phyloP scores from a whole-genome alignment of 371 early-diverging fungal genomes.

The Fennellomyces sp. region DNA sequence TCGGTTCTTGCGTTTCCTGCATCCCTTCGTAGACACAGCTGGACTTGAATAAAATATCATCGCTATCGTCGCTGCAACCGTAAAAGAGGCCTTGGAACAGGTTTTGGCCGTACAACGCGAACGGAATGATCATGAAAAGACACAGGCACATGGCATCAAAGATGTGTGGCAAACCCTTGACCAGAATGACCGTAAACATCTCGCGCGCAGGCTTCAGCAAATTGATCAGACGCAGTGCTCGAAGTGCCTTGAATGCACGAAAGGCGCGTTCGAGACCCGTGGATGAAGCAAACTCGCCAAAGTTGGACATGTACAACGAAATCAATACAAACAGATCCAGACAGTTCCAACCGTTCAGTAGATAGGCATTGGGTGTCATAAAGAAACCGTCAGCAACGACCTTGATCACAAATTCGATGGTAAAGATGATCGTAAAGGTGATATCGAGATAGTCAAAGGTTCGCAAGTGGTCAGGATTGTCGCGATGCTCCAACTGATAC shows the following conservation, averaged over 20 bases:
- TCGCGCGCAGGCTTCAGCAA: slow-evolving; percentile 57
- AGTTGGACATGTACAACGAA: slow-evolving; percentile 58
- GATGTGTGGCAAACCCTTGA: slow-evolving; percentile 61
- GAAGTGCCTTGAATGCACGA: slow-evolving; percentile 66
- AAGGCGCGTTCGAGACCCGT: slow-evolving; percentile 60
- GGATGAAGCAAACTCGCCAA: slow-evolving; percentile 46
- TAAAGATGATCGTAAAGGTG: slow-evolving; percentile 60
- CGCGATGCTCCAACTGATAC: slow-evolving; percentile 49
- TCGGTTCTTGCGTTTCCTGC: slow-evolving; percentile 33
- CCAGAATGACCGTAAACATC: slow-evolving; percentile 63
- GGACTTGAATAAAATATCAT: slow-evolving; percentile 18
- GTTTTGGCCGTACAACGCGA: slow-evolving; percentile 70
- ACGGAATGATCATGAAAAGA: slow-evolving; percentile 64
- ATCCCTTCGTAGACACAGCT: slow-evolving; percentile 49
- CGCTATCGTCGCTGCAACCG: slow-evolving; percentile 61
- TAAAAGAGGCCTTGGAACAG: slow-evolving; percentile 63
- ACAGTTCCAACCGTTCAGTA: slow-evolving; percentile 65
- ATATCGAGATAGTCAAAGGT: slow-evolving; percentile 41
- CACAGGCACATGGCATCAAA: slow-evolving; percentile 62
- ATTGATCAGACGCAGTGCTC: slow-evolving; percentile 69
- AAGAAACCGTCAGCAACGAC: slow-evolving; percentile 70
- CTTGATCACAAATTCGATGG: slow-evolving; percentile 64
- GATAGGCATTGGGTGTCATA: slow-evolving; percentile 69
- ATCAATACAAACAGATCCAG: slow-evolving; percentile 70
- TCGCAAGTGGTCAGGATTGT: slow-evolving; percentile 18